phyloP scores from a whole-genome alignment of 352 stramenopile genomes.

The Globisporangium spiculum region DNA sequence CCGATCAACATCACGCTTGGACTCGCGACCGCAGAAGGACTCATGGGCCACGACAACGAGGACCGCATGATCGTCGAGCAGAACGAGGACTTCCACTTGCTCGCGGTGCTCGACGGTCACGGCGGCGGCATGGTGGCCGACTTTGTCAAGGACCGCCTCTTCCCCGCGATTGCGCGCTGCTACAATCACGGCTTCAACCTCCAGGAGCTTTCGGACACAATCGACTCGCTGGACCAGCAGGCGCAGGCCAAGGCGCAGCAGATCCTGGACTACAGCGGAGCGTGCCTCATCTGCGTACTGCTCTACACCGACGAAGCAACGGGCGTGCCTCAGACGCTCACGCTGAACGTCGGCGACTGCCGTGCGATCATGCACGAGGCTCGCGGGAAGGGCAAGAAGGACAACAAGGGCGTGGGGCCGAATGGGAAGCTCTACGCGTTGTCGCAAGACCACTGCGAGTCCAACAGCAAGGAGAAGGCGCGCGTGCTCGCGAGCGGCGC shows the following conservation, averaged over 20 bases:
- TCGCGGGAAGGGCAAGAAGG: constrained; percentile 19
- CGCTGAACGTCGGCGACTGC: constrained; percentile 77
- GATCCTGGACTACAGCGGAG: constrained; percentile 57
- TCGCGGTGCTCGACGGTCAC: constrained; percentile 77
- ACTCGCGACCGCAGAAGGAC: constrained; percentile 40
- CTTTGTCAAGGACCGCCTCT: constrained; percentile 52
- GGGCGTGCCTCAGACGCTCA: constrained; percentile 41
- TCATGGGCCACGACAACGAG: constrained; percentile 63
- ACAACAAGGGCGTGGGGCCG: constrained; percentile 7
- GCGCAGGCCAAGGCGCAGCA: constrained; percentile 39
- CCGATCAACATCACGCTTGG: constrained; percentile 42
- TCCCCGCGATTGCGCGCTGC: constrained; percentile 38
- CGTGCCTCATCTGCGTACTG: constrained; percentile 58
- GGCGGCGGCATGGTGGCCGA: constrained; percentile 55
- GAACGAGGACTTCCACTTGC: constrained; percentile 53
- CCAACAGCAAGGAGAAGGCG: constrained; percentile 49
- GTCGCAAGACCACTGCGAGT: constrained; percentile 75
- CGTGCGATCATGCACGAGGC: constrained; percentile 51
- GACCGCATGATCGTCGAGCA: constrained; percentile 56
- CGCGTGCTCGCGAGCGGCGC: constrained; percentile 63
- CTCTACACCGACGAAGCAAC: constrained; percentile 39
- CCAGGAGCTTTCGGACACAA: constrained; percentile 30
- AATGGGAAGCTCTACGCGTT: constrained; percentile 26
- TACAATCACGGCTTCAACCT: constrained; percentile 36
- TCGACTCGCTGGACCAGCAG: constrained; percentile 45